phyloP scores from a whole-genome alignment of 108 stramenopile species.

The Skeletonema tropicum region DNA sequence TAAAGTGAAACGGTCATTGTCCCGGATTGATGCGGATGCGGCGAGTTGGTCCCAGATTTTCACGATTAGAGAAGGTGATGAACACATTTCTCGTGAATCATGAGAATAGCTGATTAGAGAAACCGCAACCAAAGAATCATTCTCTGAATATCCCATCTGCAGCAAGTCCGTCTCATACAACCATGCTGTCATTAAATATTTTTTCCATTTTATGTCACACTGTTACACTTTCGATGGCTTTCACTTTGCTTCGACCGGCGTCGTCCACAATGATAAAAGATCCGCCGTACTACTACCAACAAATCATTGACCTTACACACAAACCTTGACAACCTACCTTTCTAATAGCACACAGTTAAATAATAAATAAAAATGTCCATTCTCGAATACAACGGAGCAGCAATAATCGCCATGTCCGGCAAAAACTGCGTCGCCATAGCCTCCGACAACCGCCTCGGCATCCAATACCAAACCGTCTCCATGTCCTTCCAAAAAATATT shows the following conservation, averaged over 20 bases:
- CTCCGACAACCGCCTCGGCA: conserved; percentile 93
- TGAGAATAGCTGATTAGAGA: too few species aligned
- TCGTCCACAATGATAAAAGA: conserved; percentile 3
- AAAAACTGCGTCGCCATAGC: conserved; percentile 99
- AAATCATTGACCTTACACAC: not conserved
- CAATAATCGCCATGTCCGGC: conserved; percentile 98
- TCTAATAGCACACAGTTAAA: too few species aligned
- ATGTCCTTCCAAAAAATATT: conserved; percentile 95
- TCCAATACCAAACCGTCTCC: conserved; percentile 93
- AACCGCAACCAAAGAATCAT: too few species aligned
- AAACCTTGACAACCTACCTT: not conserved
- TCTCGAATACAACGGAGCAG: conserved; percentile 97
- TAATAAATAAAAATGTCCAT: conserved; percentile 94
- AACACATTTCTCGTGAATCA: too few species aligned
- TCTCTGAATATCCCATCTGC: too few species aligned
- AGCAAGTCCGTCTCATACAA: not conserved
- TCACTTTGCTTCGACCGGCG: conserved; percentile 8
- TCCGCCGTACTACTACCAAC: not conserved
- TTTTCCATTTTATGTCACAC: not conserved
- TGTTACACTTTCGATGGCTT: conserved; percentile 16
- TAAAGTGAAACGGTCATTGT: too few species aligned
- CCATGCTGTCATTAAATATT: conserved; percentile 7
- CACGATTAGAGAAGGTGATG: too few species aligned
- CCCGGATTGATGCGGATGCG: too few species aligned
- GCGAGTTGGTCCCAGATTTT: too few species aligned